phyloP scores from a whole-genome alignment of 2,329 filamentous ascomycete genomes.

The Nemania serpens region DNA sequence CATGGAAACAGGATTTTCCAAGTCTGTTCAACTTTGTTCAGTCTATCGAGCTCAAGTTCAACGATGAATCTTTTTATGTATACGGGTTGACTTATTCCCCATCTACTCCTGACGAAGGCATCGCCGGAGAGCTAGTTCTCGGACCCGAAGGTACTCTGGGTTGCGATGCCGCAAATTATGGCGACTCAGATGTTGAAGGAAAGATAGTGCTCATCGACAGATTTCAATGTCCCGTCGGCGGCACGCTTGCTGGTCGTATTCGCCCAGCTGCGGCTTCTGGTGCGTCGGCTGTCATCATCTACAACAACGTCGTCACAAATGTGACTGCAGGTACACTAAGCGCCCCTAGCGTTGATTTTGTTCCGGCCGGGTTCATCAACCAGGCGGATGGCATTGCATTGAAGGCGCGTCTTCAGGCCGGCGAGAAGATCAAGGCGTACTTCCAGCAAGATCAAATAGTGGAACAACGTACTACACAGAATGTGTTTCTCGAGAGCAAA shows the following conservation, averaged over 20 bases:
- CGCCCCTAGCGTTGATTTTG: conserved; percentile 14
- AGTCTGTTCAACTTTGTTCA: conserved; percentile 16
- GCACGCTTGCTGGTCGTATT: conserved; percentile 20
- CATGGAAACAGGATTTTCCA: conserved; percentile 23
- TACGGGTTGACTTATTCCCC: conserved; percentile 20
- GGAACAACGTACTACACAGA: conserved; percentile 16
- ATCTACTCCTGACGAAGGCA: conserved; percentile 12
- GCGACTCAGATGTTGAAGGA: not conserved
- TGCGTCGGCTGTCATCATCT: conserved; percentile 16
- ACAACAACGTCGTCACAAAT: conserved; percentile 21
- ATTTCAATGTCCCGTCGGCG: conserved; percentile 15
- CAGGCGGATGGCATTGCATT: conserved; percentile 14
- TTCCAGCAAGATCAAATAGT: conserved; percentile 22
- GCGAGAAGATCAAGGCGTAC: conserved; percentile 14
- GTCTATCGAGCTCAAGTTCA: conserved; percentile 18
- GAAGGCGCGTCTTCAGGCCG: conserved; percentile 9
- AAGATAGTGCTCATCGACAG: conserved; percentile 18
- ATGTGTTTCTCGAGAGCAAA: conserved; percentile 17
- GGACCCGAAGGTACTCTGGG: conserved; percentile 12
- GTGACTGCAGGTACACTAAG: conserved; percentile 19
- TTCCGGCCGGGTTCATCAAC: conserved; percentile 21
- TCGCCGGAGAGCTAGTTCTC: conserved; percentile 13
- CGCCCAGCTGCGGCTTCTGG: conserved; percentile 17
- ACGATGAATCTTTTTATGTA: conserved; percentile 12
- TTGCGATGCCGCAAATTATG: conserved; percentile 7